phyloP scores from a whole-genome alignment of 352 stramenopile species.

The Globisporangium yorkense region DNA sequence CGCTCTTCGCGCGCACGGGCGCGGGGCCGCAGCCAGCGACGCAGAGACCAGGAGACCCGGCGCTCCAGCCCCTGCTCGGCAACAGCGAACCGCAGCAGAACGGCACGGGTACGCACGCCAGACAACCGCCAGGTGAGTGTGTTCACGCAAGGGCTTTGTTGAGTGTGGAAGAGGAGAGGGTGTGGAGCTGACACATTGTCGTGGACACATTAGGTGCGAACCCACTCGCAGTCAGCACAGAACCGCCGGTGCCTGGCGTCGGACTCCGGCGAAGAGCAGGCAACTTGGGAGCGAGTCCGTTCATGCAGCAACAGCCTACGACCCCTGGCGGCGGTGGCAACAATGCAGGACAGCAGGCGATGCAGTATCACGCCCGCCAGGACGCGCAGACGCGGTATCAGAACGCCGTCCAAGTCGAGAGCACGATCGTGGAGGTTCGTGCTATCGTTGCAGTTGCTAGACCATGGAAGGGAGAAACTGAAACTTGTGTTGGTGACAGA shows the following conservation, averaged over 20 bases:
- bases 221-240: conserved; percentile 3
- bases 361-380: conserved; percentile 60
- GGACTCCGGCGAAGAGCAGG: conserved; percentile 52
- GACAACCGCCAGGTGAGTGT: conserved; percentile 16
- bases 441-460: too few relatives aligned
- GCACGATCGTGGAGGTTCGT: conserved; percentile 76
- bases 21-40: conserved; percentile 13
- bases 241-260: conserved; percentile 14
- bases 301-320: conserved; percentile 65
- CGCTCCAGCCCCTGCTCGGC: conserved; percentile 19
- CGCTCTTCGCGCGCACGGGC: conserved; percentile 57
- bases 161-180: not conserved
- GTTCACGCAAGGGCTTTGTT: not conserved
- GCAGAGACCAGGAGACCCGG: conserved; percentile 15
- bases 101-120: conserved; percentile 10
- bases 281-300: conserved; percentile 58
- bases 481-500: conserved; percentile 24
- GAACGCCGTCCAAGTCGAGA: conserved; percentile 76
- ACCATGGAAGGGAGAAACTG: not conserved
- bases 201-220: not conserved
- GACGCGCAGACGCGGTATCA: conserved; percentile 70
- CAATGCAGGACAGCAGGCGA: conserved; percentile 33
- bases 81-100: conserved; percentile 12
- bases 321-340: conserved; percentile 19
- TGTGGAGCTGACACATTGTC: not conserved